A percentile compares a stretch with the other conserved stretches of the same genome.
Conservation (phyloP, 2,329 filamentous ascomycete species). For the Fusarium compactum region DNA sequence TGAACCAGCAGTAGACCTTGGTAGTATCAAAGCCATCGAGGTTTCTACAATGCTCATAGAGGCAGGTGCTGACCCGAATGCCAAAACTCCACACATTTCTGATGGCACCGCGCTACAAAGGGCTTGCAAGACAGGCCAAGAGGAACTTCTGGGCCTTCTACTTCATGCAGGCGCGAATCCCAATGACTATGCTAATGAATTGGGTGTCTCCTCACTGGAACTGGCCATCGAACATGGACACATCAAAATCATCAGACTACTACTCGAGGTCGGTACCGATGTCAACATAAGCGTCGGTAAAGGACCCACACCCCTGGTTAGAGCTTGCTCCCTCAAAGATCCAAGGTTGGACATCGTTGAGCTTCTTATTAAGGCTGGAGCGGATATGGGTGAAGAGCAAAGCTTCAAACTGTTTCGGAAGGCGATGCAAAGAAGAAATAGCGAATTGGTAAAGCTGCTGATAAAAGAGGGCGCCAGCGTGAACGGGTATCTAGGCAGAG, state of each 20-base stretch:
- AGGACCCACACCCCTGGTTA: not conserved
- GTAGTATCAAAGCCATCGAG: accelerated
- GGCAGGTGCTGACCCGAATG: too few species aligned
- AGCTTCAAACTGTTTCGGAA: not conserved
- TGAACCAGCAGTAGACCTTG: accelerated
- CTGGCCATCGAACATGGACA: too few species aligned
- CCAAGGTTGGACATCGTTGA: not conserved
- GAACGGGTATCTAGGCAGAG: accelerated
- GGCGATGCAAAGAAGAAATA: accelerated
- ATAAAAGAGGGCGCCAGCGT: not conserved
- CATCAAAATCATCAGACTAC: accelerated
- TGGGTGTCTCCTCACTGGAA: too few species aligned
- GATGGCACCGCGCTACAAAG: accelerated
- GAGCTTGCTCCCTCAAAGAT: accelerated
- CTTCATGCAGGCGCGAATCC: not conserved
- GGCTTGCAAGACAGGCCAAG: not conserved
- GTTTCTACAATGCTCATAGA: not conserved
- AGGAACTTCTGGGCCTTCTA: not conserved
- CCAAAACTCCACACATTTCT: too few species aligned
- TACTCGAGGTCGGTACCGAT: accelerated
- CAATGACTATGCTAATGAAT: too few species aligned
- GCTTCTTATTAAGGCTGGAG: not conserved
- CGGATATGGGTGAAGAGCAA: accelerated
- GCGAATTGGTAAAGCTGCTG: accelerated
- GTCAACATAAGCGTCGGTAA: too few species aligned